Evolutionary conservation across 768 basidiomycete species (phyloP), one percentile per base, ranked within the genome.

Genomic region (Tylopilus vinaceipallidus): DNA sequence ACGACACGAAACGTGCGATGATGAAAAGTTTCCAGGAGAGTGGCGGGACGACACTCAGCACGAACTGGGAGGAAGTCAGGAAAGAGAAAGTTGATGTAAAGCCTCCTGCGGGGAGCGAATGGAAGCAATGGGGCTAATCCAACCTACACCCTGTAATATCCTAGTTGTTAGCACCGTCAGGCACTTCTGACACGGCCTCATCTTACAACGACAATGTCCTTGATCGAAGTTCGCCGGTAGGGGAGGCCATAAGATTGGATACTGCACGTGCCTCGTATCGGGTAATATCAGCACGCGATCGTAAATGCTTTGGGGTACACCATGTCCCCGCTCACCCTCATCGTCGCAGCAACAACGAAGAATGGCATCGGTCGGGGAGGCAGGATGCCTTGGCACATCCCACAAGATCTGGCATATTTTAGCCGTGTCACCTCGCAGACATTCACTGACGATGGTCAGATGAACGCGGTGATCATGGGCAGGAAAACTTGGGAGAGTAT

Each of bases 401-500:
- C 91, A 0, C 81, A 79, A 49, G 97, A 99, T 65, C 84, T 98
- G 80, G 83, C 86, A 43, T 97, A 95, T 69, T 99, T 99, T 66
- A 84, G 86, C n/a, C 76, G 79, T 45, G 84, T 86, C 64, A 90
- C 90, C 27, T 80, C 81, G 6, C 71, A 66, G 33, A 79, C 83
- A 27, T 81, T 83, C 6, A 69, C 75, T 32, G 69, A n/a, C n/a
- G n/a, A 75, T 32, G 77, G 74, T 6, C 64, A 61, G 38, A 71
- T 65, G 50, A 98, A 98, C 69, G 82, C 80, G 1, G 86, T 98
- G 17, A 73, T 98, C 47, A 98, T 99, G 95, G 97, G 97, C 12
- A 79, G 95, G 48, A 93, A 90, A 62, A 95, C 94, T 13, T 99
- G 97, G 97, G 93, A 98, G 71, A 91, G 91, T 65, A 98, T 99